These are phyloP conservation scores for Cutaneotrichosporon sp. DNA, from an alignment of 1,284 basidiomycete species.

Conservation along the genomic window DNA sequence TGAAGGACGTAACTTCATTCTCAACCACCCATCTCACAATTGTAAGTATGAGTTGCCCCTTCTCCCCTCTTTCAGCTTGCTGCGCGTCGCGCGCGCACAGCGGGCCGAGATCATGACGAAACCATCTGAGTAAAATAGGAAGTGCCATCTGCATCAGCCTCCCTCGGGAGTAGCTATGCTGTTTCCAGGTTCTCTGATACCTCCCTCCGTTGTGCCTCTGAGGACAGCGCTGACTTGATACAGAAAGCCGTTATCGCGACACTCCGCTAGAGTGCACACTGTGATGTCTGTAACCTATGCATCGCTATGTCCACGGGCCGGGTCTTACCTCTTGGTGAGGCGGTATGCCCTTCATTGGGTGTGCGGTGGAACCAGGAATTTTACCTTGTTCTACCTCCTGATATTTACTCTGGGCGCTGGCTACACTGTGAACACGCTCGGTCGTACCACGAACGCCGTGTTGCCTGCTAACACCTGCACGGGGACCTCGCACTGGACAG, in stretches of 20 bases:
- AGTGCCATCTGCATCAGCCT: conserved; percentile 28
- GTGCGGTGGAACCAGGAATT: too few species aligned
- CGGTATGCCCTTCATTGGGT: too few species aligned
- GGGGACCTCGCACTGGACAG: conserved; percentile 87
- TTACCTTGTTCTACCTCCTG: too few species aligned
- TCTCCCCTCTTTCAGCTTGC: too few species aligned
- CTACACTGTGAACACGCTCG: conserved; percentile 26
- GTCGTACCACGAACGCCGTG: conserved; percentile 62
- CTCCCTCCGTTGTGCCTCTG: not conserved
- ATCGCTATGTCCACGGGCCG: not conserved
- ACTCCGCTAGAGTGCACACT: too few species aligned
- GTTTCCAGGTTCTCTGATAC: conserved; percentile 33
- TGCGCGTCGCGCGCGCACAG: too few species aligned
- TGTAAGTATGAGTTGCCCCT: too few species aligned
- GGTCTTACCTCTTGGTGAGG: too few species aligned
- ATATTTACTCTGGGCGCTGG: not conserved
- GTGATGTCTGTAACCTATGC: too few species aligned
- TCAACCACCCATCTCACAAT: not conserved
- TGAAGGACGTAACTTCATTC: too few species aligned
- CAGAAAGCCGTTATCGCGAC: too few species aligned
- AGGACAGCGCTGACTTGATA: too few species aligned
- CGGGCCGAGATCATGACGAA: conserved; percentile 22
- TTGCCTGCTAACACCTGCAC: conserved; percentile 81
- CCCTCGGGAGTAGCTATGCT: conserved; percentile 26
- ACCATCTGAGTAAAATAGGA: conserved; percentile 32